phyloP scores from a whole-genome alignment of 805 yeast genomes.

The Metschnikowia cerradonensis region DNA sequence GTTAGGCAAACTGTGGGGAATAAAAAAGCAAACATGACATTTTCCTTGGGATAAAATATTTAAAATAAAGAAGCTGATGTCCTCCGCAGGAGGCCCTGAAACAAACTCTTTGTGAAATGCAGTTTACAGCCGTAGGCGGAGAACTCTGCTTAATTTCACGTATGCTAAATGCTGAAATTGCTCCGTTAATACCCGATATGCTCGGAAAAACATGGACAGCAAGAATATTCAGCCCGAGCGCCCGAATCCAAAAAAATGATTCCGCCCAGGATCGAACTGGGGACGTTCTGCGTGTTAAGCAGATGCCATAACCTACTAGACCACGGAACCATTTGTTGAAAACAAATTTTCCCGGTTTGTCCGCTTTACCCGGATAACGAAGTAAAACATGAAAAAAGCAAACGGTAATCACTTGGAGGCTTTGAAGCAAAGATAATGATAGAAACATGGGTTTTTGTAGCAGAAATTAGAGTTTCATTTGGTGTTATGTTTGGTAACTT shows the following conservation, averaged over 20 bases:
- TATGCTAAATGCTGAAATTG: neutral
- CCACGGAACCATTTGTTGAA: slow-evolving; percentile 48
- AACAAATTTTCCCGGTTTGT: too few species aligned
- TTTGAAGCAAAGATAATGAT: too few species aligned
- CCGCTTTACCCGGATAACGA: too few species aligned
- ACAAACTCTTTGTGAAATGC: neutral
- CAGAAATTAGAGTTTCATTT: too few species aligned
- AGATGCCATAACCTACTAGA: slow-evolving; percentile 99
- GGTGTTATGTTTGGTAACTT: too few species aligned
- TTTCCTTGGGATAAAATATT: neutral
- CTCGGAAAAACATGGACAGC: slow-evolving; percentile 1
- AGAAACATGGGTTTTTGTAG: too few species aligned
- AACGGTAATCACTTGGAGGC: neutral
- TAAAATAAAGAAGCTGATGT: too few species aligned
- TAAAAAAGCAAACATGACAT: neutral
- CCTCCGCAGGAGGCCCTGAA: neutral
- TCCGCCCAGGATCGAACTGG: slow-evolving; percentile 99
- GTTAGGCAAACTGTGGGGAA: slow-evolving; percentile 12
- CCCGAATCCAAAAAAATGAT: slow-evolving; percentile 45
- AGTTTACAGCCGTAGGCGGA: neutral
- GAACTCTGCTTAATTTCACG: neutral
- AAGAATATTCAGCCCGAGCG: neutral
- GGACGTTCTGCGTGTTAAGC: slow-evolving; percentile 99
- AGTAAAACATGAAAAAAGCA: neutral
- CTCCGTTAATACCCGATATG: neutral